These are phyloP conservation scores for Neurospora intermedia DNA, from an alignment of 495 filamentous ascomycete species.

Conservation along the genomic window DNA sequence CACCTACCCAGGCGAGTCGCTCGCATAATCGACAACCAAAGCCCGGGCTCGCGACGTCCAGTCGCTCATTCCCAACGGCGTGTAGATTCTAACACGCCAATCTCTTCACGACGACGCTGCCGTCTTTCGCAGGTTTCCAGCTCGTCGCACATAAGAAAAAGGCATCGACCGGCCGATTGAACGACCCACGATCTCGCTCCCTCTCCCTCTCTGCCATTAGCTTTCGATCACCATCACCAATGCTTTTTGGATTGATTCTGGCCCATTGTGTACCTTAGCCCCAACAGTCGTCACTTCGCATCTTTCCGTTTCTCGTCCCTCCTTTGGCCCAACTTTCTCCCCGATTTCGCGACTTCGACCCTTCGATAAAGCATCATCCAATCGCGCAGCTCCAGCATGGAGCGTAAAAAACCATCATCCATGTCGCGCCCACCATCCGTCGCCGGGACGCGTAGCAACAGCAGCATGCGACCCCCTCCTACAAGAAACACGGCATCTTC, in stretches of 20 bases:
- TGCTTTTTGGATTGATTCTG: neutral
- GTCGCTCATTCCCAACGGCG: neutral
- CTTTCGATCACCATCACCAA: neutral
- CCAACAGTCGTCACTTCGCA: neutral
- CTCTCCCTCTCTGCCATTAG: neutral
- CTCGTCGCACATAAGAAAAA: neutral
- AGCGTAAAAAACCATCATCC: conserved; percentile 21
- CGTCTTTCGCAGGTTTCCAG: neutral
- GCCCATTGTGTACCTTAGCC: neutral
- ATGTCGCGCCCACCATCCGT: conserved; percentile 7
- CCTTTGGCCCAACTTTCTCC: neutral
- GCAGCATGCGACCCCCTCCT: conserved; percentile 20
- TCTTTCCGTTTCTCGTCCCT: neutral
- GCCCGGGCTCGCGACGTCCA: neutral
- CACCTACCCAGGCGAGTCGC: neutral
- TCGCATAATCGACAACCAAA: neutral
- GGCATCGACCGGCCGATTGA: neutral
- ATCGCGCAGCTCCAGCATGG: conserved; percentile 17
- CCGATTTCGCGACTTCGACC: neutral
- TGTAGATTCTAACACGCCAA: neutral
- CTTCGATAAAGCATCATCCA: neutral
- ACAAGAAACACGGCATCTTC: conserved; percentile 5
- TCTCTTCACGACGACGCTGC: neutral
- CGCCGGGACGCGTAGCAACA: conserved; percentile 12
- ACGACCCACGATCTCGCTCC: neutral